phyloP scores from a whole-genome alignment of 2,329 filamentous ascomycete species.

The Fusarium tricinctum region DNA sequence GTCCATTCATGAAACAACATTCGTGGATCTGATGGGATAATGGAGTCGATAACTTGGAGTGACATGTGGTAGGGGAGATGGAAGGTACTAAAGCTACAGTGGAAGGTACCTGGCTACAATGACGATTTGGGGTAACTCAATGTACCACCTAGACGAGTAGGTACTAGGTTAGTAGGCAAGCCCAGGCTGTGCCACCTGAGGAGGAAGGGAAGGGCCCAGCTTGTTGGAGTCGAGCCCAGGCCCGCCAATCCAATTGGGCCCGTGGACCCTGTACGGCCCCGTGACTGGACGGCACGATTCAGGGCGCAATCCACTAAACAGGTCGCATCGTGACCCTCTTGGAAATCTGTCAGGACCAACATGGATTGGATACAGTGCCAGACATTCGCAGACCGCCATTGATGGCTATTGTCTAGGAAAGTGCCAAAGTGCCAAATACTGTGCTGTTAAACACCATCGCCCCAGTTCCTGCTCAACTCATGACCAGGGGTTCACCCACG shows the following conservation, averaged over 20 bases:
- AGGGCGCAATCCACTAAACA: constrained; percentile 36
- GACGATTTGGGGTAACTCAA: constrained; percentile 21
- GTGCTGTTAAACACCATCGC: constrained; percentile 7
- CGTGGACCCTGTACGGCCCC: constrained; percentile 46
- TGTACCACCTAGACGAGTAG: constrained; percentile 9
- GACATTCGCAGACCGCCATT: constrained; percentile 37
- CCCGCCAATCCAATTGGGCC: constrained; percentile 46
- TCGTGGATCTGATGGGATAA: constrained; percentile 36
- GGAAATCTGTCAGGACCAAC: constrained; percentile 32
- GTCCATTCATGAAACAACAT: constrained; percentile 26
- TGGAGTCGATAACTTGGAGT: constrained; percentile 16
- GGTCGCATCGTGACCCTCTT: constrained; percentile 39
- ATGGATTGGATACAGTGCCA: constrained; percentile 36
- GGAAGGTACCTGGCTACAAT: constrained; percentile 23
- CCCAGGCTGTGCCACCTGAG: constrained; percentile 16
- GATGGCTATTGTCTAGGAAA: constrained; percentile 6
- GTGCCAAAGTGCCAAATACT: constrained; percentile 15
- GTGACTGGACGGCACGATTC: constrained; percentile 48
- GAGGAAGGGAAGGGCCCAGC: background rate
- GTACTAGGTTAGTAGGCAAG: background rate
- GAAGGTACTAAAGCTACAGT: constrained; percentile 5
- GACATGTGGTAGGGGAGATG: constrained; percentile 17
- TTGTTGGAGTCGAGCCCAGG: constrained; percentile 12
- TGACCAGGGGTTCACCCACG: constrained; percentile 29
- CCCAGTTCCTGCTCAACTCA: constrained; percentile 8